A percentile compares a stretch with the other conserved stretches of the same genome.
These are phyloP conservation scores for Phytopythium ostracodes DNA, from an alignment of 352 stramenopile genomes.

Conservation along the genomic window DNA sequence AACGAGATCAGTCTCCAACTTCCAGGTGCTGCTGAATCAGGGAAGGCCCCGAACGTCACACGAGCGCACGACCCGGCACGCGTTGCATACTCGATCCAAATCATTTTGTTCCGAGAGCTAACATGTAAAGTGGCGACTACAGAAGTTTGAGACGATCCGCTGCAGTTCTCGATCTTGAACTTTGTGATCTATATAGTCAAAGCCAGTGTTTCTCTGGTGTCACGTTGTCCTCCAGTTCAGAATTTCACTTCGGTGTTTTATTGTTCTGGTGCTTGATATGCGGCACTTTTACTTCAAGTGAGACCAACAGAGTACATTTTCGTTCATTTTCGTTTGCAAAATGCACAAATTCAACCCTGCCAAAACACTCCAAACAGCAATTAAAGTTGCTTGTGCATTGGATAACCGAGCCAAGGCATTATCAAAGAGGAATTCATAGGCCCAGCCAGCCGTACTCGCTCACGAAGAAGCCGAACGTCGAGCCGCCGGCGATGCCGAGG, in stretches of 20 bases:
- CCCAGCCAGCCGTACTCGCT: constrained; percentile 25
- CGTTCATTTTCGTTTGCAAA: too few relatives aligned
- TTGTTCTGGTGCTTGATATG: neutral
- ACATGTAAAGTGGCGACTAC: neutral
- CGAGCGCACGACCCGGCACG: too few relatives aligned
- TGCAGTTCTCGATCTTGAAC: neutral
- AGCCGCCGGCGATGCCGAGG: constrained; percentile 25
- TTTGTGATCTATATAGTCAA: neutral
- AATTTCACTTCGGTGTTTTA: neutral
- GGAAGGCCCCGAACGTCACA: too few relatives aligned
- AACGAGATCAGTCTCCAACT: too few relatives aligned
- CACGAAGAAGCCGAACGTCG: constrained; percentile 32
- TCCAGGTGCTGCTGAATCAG: too few relatives aligned
- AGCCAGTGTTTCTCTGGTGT: neutral
- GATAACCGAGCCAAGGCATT: too few relatives aligned
- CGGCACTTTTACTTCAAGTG: neutral
- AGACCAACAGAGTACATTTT: neutral
- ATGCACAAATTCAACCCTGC: too few relatives aligned
- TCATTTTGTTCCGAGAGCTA: neutral
- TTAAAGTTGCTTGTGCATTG: too few relatives aligned
- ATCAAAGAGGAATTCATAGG: constrained; percentile 24
- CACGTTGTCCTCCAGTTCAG: neutral
- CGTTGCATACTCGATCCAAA: constrained; percentile 1
- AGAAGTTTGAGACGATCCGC: neutral
- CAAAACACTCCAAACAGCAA: too few relatives aligned